phyloP scores from a whole-genome alignment of 805 yeast species.

The Saturnispora sekii region DNA sequence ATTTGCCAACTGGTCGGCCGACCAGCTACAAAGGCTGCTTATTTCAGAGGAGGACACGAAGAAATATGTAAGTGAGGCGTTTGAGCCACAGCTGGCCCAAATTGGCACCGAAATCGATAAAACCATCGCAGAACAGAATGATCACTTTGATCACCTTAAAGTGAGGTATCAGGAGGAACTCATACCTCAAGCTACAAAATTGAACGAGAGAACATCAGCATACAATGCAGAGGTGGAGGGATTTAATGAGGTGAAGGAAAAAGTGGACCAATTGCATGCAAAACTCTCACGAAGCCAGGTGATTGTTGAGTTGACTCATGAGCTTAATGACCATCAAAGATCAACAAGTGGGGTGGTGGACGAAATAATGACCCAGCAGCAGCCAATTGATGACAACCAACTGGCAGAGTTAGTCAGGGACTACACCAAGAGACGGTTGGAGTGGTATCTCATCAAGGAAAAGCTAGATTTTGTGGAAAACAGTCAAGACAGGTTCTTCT shows the following conservation, averaged over 20 bases:
- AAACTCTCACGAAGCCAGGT: conserved; percentile 1
- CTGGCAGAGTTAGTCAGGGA: conserved; percentile 29
- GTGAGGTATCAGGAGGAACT: conserved; percentile 10
- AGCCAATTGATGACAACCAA: conserved; percentile 19
- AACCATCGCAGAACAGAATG: conserved; percentile 31
- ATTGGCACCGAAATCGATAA: conserved; percentile 17
- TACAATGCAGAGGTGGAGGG: conserved; percentile 1
- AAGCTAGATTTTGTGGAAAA: conserved; percentile 38
- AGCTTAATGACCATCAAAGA: conserved; percentile 6
- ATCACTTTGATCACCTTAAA: conserved; percentile 26
- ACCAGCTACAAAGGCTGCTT: conserved; percentile 1
- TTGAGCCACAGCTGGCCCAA: conserved; percentile 10
- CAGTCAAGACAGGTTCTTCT: no score
- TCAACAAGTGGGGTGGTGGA: conserved; percentile 5
- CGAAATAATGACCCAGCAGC: not conserved
- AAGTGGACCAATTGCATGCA: not conserved
- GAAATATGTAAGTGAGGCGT: conserved; percentile 15
- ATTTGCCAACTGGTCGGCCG: conserved; percentile 1
- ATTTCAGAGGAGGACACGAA: conserved; percentile 10
- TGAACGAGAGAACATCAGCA: conserved; percentile 2
- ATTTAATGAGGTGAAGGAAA: not conserved
- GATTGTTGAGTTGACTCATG: not conserved
- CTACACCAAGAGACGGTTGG: conserved; percentile 33
- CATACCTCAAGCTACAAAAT: conserved; percentile 2
- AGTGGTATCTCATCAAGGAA: conserved; percentile 37